Evolutionary conservation across 1,284 basidiomycete genomes (phyloP), one percentile per base, ranked within the genome.

Genomic region (Cutaneotrichosporon sp.): DNA sequence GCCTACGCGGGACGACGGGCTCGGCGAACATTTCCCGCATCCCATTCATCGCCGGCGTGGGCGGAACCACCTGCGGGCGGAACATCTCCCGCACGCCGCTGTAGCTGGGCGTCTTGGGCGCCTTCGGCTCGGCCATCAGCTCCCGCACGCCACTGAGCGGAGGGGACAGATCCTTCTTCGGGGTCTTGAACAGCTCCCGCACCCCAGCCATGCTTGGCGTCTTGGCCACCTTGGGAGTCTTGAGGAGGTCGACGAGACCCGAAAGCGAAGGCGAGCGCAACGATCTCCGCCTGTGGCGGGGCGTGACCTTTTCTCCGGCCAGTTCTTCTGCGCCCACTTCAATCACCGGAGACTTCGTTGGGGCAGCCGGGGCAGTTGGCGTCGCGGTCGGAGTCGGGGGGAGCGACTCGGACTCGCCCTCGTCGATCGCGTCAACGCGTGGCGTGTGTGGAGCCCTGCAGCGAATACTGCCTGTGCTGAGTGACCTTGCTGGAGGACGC

Each of bases 161-260:
- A 0, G 54, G 50, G 10, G 54, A 35, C 27, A 20, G 8, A 6
- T 14, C 44, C 34, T 11, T 3, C 25, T 42, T 46, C 16, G 53
- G 51, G 10, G 45, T 37, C 24, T 42, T 42, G 31, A 65, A 38
- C 55, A 66, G 51, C 14, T 63, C 57, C 24, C 52, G 54, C 9
- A 66, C 46, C 10, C 65, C 68, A 4, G 38, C 47, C 10, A 63
- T 51, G 4, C 49, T 49, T 4, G 68, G 66, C 16, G 68, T 63
- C 16, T 51, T 49, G 1, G 61, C 31, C 14, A 32, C 44, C 34
- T 54, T 49, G 0, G 60, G 54, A n/a, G 46, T 25, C 11, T 35
- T 29, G 50, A 62, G 61, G 37, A 66, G 51, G 12, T 45, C 52
- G 33, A 54, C 52, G 12, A 70, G 38, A 11, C 66, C 66, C 7